Evolutionary conservation across 169 alveolate species (phyloP).

Genomic region (Eimeria necatrix): DNA sequence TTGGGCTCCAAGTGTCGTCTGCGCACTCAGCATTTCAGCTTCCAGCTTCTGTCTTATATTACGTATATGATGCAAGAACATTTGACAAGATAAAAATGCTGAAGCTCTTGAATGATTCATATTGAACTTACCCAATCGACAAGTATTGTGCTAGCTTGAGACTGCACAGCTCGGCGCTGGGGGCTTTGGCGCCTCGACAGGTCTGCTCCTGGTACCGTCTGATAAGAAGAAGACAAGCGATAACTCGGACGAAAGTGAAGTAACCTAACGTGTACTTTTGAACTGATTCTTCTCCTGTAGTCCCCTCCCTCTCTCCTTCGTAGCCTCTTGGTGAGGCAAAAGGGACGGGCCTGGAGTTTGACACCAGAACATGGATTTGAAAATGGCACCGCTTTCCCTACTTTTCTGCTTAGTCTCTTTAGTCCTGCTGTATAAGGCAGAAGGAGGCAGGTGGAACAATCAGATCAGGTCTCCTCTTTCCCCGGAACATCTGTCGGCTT

Average conservation of each 20-base stretch:
- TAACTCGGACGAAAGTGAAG: neutral
- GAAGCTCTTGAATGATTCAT: neutral
- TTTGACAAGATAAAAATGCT: slow-evolving; percentile 6
- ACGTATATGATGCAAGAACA: neutral
- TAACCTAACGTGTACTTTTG: slow-evolving; percentile 22
- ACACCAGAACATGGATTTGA: slow-evolving; percentile 9
- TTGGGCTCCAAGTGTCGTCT: neutral
- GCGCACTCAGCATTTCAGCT: neutral
- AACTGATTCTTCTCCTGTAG: neutral
- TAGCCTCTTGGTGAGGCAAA: slow-evolving; percentile 49
- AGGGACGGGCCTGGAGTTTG: slow-evolving; percentile 47
- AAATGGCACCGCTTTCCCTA: neutral
- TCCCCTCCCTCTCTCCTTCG: neutral
- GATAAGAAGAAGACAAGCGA: neutral
- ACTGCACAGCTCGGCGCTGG: slow-evolving; percentile 11
- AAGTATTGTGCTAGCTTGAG: slow-evolving; percentile 41
- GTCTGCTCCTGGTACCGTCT: slow-evolving; percentile 31
- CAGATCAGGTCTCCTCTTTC: slow-evolving; percentile 43
- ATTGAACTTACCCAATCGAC: neutral
- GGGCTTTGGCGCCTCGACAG: slow-evolving; percentile 43
- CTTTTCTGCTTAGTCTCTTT: neutral
- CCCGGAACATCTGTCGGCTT: slow-evolving; percentile 45
- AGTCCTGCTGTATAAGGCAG: neutral
- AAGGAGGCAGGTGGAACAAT: slow-evolving; percentile 49
- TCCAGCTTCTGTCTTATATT: neutral